Conservation (phyloP, 2,329 filamentous ascomycete genomes). For the Ascochyta rabiei region DNA sequence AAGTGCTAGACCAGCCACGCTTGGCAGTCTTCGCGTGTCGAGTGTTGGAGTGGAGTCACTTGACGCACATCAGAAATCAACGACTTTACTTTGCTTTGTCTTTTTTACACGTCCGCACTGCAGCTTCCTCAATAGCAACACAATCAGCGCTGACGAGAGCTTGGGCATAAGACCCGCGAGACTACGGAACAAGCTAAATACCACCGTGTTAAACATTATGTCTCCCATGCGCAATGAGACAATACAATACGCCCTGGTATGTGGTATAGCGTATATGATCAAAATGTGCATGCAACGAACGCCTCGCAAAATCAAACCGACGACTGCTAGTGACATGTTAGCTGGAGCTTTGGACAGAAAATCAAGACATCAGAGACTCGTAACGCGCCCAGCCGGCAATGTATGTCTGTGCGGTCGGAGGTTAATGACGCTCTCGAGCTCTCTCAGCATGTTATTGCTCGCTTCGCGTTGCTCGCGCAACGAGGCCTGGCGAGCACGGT, state of each 20-base stretch:
- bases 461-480: constrained; percentile 78
- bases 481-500: constrained; percentile 75
- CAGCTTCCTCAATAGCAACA: constrained; percentile 12
- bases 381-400: constrained; percentile 36
- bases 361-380: constrained; percentile 40
- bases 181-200: neutral
- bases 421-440: constrained; percentile 85
- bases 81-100: neutral
- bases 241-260: neutral
- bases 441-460: constrained; percentile 86
- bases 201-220: constrained; percentile 7
- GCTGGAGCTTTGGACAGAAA: constrained; percentile 2
- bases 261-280: constrained; percentile 9
- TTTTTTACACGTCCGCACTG: neutral
- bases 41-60: too few relatives aligned
- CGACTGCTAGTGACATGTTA: neutral
- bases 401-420: constrained; percentile 37
- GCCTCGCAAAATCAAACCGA: neutral
- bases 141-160: constrained; percentile 5
- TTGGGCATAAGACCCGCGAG: constrained; percentile 3
- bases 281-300: constrained; percentile 5
- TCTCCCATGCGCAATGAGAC: constrained; percentile 2
- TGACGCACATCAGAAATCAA: too few relatives aligned
- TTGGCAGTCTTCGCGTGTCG: neutral
- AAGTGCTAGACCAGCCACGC: constrained; percentile 12